Conservation (phyloP, 2,329 filamentous ascomycete species). For the Colletotrichum salicis region DNA sequence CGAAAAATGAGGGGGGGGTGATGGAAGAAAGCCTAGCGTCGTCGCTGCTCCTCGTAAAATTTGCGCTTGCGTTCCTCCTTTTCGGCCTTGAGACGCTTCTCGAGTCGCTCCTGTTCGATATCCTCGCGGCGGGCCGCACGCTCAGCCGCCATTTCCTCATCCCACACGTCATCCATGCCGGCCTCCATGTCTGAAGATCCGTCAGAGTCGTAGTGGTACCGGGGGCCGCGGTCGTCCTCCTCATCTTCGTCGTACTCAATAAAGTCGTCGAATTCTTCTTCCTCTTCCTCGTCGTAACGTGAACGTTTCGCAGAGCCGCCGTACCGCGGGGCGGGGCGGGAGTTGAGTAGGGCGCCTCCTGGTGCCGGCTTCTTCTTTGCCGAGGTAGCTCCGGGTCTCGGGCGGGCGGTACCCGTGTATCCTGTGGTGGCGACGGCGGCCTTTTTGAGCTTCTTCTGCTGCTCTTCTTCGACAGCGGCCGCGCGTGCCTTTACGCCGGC, state of each 20-base stretch:
- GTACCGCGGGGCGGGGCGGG: slow-evolving; percentile 35
- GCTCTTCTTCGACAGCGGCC: slow-evolving; percentile 45
- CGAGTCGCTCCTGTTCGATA: slow-evolving; percentile 69
- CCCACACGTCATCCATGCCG: slow-evolving; percentile 77
- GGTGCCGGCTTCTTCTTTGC: slow-evolving; percentile 47
- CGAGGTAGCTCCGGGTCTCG: slow-evolving; percentile 56
- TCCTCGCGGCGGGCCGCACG: slow-evolving; percentile 75
- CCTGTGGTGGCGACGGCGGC: slow-evolving; percentile 71
- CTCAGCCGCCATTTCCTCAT: slow-evolving; percentile 74
- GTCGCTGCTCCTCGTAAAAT: slow-evolving; percentile 43
- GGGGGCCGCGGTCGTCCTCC: slow-evolving; percentile 47
- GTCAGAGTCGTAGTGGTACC: slow-evolving; percentile 70
- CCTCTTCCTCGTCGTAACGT: slow-evolving; percentile 68
- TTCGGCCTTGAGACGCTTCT: slow-evolving; percentile 69
- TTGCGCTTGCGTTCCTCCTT: slow-evolving; percentile 66
- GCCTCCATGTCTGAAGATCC: slow-evolving; percentile 83
- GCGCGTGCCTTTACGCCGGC: slow-evolving; percentile 26
- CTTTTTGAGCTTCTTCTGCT: slow-evolving; percentile 70
- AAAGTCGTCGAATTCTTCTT: slow-evolving; percentile 71
- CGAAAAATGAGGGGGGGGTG: background rate
- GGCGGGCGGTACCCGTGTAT: slow-evolving; percentile 72
- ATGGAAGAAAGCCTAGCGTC: background rate
- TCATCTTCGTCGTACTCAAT: slow-evolving; percentile 71
- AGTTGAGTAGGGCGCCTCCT: slow-evolving; percentile 54
- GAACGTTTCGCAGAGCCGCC: slow-evolving; percentile 45